Evolutionary conservation across 2,329 filamentous ascomycete genomes (phyloP), one percentile per base, ranked within the genome.

Genomic region (Exophiala spinifera): DNA sequence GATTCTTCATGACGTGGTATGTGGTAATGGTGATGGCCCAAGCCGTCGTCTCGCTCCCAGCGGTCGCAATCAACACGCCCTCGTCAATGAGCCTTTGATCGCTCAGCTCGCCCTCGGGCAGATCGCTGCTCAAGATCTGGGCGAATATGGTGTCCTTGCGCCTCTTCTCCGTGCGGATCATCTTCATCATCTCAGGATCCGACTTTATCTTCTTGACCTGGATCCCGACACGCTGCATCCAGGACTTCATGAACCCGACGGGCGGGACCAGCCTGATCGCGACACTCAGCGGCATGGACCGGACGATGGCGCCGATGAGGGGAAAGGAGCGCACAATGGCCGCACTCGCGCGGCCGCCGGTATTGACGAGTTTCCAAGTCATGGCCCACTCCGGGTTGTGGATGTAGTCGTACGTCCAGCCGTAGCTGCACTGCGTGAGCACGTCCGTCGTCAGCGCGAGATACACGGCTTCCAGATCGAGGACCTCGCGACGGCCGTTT

Each of bases 351-450:
- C 56, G 52, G 7, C 56, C 56, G 4, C 56, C 56, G 1, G 56
- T 59, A 25, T 59, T 59, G 48, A 59, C 56, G 4, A 59, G 52
- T 31, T 66, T 64, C 25, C 48, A 60, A 31, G 40, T 60, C 51
- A 51, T 52, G n/a, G 51, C 52, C 49, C 51, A 67, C 50, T 67
- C 64, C 3, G 61, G 60, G 33, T 64, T 53, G 48, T 72, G 69
- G 14, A 72, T 63, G 45, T 67, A 68, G 1, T 60, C 59, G n/a
- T 61, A 62, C 45, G 67, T 63, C 45, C 64, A 59, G 1, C 65
- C 68, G 48, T 71, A 73, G 1, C 61, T 63, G 52, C 73, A 73
- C 42, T 71, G 64, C 19, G 66, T 67, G 28, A 73, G 69, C 10
- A 74, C 60, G 52, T 74, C 71, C 8, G 65, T 64, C 2, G 69